Evolutionary conservation across 140 eudicot species (phyloP).

Genomic region (Stevia rebaudiana): DNA sequence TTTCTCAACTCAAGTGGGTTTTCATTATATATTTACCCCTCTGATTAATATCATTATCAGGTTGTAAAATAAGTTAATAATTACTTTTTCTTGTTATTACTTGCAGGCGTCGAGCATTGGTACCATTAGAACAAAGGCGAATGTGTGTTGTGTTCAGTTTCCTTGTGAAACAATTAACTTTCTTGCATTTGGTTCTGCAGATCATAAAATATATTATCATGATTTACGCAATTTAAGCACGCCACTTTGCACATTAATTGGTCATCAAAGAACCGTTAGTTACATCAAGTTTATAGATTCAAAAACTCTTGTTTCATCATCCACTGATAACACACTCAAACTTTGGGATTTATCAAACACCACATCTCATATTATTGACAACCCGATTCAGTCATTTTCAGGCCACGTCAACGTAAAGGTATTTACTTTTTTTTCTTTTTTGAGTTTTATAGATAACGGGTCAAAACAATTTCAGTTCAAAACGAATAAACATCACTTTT

Average conservation of each 20-base stretch:
- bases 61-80: slow-evolving; percentile 29
- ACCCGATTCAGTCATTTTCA: slow-evolving; percentile 62
- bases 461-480: not conserved
- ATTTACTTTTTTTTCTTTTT: not conserved
- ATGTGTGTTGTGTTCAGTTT: slow-evolving; percentile 87
- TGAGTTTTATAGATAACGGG: not conserved
- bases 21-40: too few relatives aligned
- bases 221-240: slow-evolving; percentile 71
- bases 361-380: slow-evolving; percentile 47
- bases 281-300: slow-evolving; percentile 86
- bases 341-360: slow-evolving; percentile 74
- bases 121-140: slow-evolving; percentile 78
- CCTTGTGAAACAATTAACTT: slow-evolving; percentile 56
- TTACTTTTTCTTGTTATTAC: slow-evolving; percentile 30
- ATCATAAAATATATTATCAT: slow-evolving; percentile 47
- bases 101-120: slow-evolving; percentile 78
- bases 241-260: slow-evolving; percentile 75
- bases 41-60: not conserved
- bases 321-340: slow-evolving; percentile 76
- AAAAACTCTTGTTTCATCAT: slow-evolving; percentile 65
- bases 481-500: not conserved
- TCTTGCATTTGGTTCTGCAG: slow-evolving; percentile 94
- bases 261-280: slow-evolving; percentile 91
- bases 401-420: slow-evolving; percentile 76
- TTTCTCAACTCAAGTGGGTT: too few relatives aligned